These are phyloP conservation scores for Mitragyna speciosa DNA, from an alignment of 257 asterid genomes.

Conservation along the genomic window DNA sequence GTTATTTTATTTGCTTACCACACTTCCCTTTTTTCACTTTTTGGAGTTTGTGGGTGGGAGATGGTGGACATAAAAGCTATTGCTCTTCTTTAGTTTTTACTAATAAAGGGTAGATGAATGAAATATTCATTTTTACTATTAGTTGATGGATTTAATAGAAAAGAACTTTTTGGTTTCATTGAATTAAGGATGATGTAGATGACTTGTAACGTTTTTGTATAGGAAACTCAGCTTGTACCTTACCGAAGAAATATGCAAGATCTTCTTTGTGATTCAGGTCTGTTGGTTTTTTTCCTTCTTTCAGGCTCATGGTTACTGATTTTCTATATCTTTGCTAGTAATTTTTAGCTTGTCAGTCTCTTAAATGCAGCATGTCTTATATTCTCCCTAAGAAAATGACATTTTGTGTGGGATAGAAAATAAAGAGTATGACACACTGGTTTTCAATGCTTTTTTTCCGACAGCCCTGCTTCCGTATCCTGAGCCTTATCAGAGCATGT, in stretches of 20 bases:
- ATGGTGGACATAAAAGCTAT: not conserved
- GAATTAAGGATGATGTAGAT: not conserved
- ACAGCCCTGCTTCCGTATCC: constrained; percentile 90
- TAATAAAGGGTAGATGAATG: not conserved
- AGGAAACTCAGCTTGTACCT: constrained; percentile 98
- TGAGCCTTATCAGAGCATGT: constrained; percentile 91
- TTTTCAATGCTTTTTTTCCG: not conserved
- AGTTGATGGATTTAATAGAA: not conserved
- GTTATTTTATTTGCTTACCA: not conserved
- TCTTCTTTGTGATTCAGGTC: constrained; percentile 97
- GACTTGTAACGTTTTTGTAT: constrained; percentile 13
- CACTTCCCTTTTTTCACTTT: constrained; percentile 10
- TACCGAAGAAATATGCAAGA: constrained; percentile 95
- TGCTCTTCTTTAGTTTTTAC: not conserved
- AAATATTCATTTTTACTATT: not conserved
- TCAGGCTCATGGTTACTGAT: constrained; percentile 6
- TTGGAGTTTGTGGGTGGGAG: not conserved
- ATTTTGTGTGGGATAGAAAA: not conserved
- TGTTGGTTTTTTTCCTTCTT: not conserved
- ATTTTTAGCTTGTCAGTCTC: not conserved
- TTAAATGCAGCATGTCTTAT: not conserved
- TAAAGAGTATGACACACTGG: not conserved
- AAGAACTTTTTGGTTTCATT: not conserved
- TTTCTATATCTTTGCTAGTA: not conserved
- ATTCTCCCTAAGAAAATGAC: not conserved